Evolutionary conservation across 2,329 filamentous ascomycete species (phyloP).

Genomic region (Talaromyces atroroseus): DNA sequence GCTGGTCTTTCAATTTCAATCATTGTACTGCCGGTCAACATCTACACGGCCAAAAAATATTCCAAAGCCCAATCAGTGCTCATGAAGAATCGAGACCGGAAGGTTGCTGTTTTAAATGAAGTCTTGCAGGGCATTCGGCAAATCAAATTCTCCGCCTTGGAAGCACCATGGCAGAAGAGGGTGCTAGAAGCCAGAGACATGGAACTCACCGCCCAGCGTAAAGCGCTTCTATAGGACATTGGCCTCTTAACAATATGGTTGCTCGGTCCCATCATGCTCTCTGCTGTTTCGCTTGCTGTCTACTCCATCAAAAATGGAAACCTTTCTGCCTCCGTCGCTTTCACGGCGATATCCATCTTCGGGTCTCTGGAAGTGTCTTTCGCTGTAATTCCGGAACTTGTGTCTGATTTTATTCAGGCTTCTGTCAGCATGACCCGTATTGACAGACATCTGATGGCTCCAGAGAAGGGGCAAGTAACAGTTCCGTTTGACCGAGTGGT

Average conservation of each 20-base stretch:
- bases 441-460: slow-evolving; percentile 62
- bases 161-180: slow-evolving; percentile 69
- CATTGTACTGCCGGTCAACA: slow-evolving; percentile 63
- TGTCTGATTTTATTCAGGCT: slow-evolving; percentile 65
- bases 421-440: slow-evolving; percentile 68
- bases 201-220: slow-evolving; percentile 63
- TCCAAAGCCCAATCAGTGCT: slow-evolving; percentile 59
- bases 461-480: slow-evolving; percentile 56
- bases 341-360: slow-evolving; percentile 72
- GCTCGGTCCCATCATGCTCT: slow-evolving; percentile 66
- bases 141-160: slow-evolving; percentile 76
- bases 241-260: slow-evolving; percentile 65
- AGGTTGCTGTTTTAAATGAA: slow-evolving; percentile 71
- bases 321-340: slow-evolving; percentile 67
- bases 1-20: slow-evolving; percentile 61
- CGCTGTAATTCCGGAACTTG: slow-evolving; percentile 66
- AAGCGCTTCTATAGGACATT: slow-evolving; percentile 59
- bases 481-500: slow-evolving; percentile 55
- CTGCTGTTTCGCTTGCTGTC: slow-evolving; percentile 63
- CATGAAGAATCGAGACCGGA: slow-evolving; percentile 71
- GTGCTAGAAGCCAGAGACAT: slow-evolving; percentile 60
- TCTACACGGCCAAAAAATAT: slow-evolving; percentile 61
- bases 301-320: slow-evolving; percentile 61
- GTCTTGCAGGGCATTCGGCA: slow-evolving; percentile 73
- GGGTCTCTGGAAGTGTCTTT: slow-evolving; percentile 65